These are phyloP conservation scores for Selenicereus undatus DNA, from an alignment of 148 eudicot species.

Conservation along the genomic window DNA sequence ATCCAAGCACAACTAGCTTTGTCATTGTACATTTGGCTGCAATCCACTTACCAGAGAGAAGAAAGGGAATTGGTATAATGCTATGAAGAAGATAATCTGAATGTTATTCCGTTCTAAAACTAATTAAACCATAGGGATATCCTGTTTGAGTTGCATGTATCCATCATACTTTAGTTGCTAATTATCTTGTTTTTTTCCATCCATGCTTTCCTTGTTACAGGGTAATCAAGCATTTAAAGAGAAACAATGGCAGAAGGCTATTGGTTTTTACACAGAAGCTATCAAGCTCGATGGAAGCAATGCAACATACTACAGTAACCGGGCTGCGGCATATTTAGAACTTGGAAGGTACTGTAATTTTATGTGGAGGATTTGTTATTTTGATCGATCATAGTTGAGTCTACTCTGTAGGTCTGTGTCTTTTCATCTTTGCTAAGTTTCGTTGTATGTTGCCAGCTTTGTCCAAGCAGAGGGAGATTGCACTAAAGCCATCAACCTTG, in stretches of 20 bases:
- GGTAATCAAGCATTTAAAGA: slow-evolving; percentile 92
- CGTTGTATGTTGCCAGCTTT: slow-evolving; percentile 42
- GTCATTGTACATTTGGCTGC: not conserved
- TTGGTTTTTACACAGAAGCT: slow-evolving; percentile 76
- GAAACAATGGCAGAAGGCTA: slow-evolving; percentile 80
- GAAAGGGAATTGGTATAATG: not conserved
- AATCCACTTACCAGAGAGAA: not conserved
- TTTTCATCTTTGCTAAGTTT: not conserved
- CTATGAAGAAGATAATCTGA: not conserved
- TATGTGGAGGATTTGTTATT: not conserved
- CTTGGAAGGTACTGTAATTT: slow-evolving; percentile 45
- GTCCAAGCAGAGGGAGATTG: slow-evolving; percentile 81
- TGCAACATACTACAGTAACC: slow-evolving; percentile 81
- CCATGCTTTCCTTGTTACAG: slow-evolving; percentile 23
- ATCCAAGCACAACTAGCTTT: not conserved
- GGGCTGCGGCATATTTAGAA: slow-evolving; percentile 88
- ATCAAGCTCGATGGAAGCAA: slow-evolving; percentile 65
- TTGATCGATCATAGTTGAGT: not conserved
- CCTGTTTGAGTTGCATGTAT: not conserved
- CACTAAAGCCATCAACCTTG: slow-evolving; percentile 77
- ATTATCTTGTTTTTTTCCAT: not conserved
- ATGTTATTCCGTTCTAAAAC: not conserved
- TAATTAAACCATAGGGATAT: no score
- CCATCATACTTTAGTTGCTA: slow-evolving; percentile 2
- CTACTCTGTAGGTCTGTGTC: not conserved